Evolutionary conservation across 192 early-diverging fungal genomes (phyloP).

Genomic region (Umbelopsis isabellina): DNA sequence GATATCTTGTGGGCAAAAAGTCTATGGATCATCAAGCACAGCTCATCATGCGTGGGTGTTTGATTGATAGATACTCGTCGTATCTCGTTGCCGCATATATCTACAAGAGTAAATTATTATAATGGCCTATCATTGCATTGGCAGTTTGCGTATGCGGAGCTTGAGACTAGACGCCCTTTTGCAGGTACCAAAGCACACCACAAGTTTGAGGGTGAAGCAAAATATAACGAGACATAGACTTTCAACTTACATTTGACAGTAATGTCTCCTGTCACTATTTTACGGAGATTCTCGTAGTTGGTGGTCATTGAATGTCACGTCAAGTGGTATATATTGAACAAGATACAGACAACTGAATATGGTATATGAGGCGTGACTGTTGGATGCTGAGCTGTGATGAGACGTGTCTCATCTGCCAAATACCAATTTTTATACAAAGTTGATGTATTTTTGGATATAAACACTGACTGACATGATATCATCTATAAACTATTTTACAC

Average conservation of each 20-base stretch:
- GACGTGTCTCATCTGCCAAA: background rate
- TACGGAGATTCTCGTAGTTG: constrained; percentile 37
- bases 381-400: too few relatives aligned
- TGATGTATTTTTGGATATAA: background rate
- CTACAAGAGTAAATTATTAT: constrained; percentile 19
- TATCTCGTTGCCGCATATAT: constrained; percentile 48
- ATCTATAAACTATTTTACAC: background rate
- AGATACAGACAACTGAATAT: too few relatives aligned
- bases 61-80: constrained; percentile 52
- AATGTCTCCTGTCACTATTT: constrained; percentile 43
- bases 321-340: too few relatives aligned
- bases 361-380: too few relatives aligned
- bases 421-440: background rate
- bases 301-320: constrained; percentile 5
- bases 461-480: background rate
- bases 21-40: constrained; percentile 53
- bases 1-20: constrained; percentile 43
- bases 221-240: too few relatives aligned
- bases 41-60: constrained; percentile 53
- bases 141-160: too few relatives aligned
- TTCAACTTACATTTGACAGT: constrained; percentile 39
- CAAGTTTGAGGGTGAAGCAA: too few relatives aligned
- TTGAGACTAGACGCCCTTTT: too few relatives aligned
- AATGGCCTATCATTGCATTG: background rate
- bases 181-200: too few relatives aligned